Evolutionary conservation across 805 yeast species (phyloP), one percentile per base, ranked within the genome.

Genomic region (Phaffomyces thermotolerans): DNA sequence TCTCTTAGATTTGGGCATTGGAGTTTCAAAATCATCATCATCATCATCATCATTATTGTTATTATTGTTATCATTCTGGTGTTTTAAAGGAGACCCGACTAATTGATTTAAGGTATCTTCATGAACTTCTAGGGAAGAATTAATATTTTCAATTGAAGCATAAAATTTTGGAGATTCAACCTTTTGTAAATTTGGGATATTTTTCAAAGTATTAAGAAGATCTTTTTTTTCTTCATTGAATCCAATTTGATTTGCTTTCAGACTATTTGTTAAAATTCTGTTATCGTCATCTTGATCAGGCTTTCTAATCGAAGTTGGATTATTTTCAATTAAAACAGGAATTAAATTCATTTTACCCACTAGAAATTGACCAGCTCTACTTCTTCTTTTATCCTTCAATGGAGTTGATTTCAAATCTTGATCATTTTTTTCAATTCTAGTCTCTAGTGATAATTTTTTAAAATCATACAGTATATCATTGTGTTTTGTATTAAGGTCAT

Each of bases 341-440:
- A 60, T 61, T 20, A 68, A 55, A 46, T 69, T 68, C 68, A 69
- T 61, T 41, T 66, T 68, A n/a, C 66, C 63, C 48, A 67, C 53
- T 13, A 69, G 53, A 30, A 61, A 52, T 17, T 69, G 68, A 7
- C 74, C 74, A 30, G 67, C 62, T 36, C 57, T 45, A 37, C 58
- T 56, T 46, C 52, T 51, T 42, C 60, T 49, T 39, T 52, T 53
- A 24, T 57, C 57, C 22, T 49, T 48, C 20, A 43, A 43, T 3
- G 53, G 38, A 8, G 50, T 43, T 7, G 40, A 37, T 23, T 34
- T 20, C 3, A 22, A 3, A 34, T 14, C 47, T 44, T 13, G 42
- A 18, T 20, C 15, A 10, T 40, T 41, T 33, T 41, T 47, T 13
- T 37, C 20, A 14, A 23, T 10, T 39, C 41, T 49, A 14, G 37